Percentiles rank a stretch among this genome's conserved stretches.
phyloP scores from a whole-genome alignment of 768 basidiomycete genomes.

The Calocera viscosa region DNA sequence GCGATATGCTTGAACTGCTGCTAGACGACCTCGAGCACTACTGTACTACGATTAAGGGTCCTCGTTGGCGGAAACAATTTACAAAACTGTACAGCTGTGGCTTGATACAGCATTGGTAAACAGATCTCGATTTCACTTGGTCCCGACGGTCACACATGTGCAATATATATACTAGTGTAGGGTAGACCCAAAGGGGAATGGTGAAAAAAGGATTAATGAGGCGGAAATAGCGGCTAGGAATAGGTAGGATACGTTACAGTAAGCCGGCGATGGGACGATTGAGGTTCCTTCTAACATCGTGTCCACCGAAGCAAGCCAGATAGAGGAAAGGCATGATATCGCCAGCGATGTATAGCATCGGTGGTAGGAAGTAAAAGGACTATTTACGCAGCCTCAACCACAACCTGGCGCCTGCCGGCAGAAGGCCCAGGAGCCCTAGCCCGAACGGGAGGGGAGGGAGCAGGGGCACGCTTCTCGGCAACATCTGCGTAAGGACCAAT shows the following conservation, averaged over 20 bases:
- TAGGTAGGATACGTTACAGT: neutral
- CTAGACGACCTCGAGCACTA: neutral
- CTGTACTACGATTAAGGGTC: neutral
- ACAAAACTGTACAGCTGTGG: slow-evolving; percentile 2
- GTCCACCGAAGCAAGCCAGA: neutral
- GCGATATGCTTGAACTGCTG: neutral
- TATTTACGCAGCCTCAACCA: neutral
- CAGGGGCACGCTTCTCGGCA: neutral
- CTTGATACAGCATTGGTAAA: neutral
- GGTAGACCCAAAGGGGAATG: neutral
- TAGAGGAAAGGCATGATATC: neutral
- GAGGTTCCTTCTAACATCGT: neutral
- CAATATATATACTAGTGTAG: slow-evolving; percentile 1
- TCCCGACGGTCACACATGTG: neutral
- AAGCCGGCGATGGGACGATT: neutral
- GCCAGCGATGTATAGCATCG: neutral
- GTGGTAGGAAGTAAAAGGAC: neutral
- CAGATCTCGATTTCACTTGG: neutral
- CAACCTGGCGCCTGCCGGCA: neutral
- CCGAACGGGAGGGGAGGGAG: neutral
- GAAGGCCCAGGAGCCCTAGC: neutral
- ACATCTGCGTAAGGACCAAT: neutral
- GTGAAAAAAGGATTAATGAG: neutral
- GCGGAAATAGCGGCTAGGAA: neutral
- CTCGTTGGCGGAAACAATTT: neutral